A percentile compares a stretch with the other conserved stretches of the same genome.
Conservation (phyloP, 352 stramenopile genomes). For the Phytophthora tubulina region DNA sequence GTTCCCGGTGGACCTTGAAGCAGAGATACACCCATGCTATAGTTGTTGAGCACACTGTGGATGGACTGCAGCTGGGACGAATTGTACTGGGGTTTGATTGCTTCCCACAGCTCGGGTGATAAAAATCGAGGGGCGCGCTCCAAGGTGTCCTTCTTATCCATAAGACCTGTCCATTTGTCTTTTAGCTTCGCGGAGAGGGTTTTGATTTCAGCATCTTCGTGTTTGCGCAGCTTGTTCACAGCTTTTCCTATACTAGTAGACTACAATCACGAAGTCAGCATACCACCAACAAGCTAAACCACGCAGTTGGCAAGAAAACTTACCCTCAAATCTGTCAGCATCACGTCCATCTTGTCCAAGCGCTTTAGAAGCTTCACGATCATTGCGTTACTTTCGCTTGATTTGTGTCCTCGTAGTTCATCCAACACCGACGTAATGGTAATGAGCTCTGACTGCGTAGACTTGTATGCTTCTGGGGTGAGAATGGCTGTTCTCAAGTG, state of each 20-base stretch:
- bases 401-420: slow-evolving; percentile 48
- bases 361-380: slow-evolving; percentile 75
- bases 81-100: slow-evolving; percentile 86
- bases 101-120: slow-evolving; percentile 68
- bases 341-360: slow-evolving; percentile 77
- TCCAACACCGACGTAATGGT: slow-evolving; percentile 74
- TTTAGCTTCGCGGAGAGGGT: slow-evolving; percentile 61
- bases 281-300: neutral
- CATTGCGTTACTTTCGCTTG: slow-evolving; percentile 42
- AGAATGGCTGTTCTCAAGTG: slow-evolving; percentile 84
- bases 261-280: slow-evolving; percentile 40
- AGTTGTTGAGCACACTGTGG: slow-evolving; percentile 90
- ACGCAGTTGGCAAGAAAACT: slow-evolving; percentile 7
- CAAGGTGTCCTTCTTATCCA: slow-evolving; percentile 72
- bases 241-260: slow-evolving; percentile 88
- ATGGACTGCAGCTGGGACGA: slow-evolving; percentile 89
- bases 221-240: slow-evolving; percentile 88
- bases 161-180: slow-evolving; percentile 83
- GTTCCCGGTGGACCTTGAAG: slow-evolving; percentile 96
- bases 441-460: slow-evolving; percentile 79
- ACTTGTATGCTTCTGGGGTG: slow-evolving; percentile 83
- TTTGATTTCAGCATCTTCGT: slow-evolving; percentile 67
- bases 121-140: slow-evolving; percentile 71
- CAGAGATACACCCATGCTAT: slow-evolving; percentile 83
- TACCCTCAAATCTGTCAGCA: slow-evolving; percentile 83